Percentiles rank a stretch among this genome's conserved stretches.
phyloP scores from a whole-genome alignment of 345 rosid genomes.

The Eucalyptus pauciflora region DNA sequence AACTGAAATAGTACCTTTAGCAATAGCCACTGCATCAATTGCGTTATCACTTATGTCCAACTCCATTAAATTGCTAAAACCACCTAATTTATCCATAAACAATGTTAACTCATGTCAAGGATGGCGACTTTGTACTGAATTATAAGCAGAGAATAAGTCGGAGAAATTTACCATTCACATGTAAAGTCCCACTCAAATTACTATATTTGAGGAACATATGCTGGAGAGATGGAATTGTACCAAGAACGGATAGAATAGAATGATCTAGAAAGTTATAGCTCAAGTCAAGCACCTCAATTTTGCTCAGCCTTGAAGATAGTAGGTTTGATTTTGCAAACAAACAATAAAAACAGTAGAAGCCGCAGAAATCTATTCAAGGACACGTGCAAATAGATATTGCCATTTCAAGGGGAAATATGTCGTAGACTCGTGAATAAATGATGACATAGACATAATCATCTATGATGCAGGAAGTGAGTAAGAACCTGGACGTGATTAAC shows the following conservation, averaged over 20 bases:
- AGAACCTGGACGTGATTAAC: not conserved
- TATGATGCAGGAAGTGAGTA: not conserved
- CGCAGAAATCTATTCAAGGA: not conserved
- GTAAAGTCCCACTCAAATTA: no score
- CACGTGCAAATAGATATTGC: not conserved
- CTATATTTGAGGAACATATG: fast-evolving
- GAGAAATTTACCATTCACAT: not conserved
- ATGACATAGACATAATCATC: not conserved
- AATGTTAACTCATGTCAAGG: no score
- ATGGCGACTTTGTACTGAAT: no score
- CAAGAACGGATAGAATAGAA: not conserved
- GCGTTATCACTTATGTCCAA: not conserved
- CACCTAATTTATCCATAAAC: not conserved
- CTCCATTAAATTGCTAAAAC: not conserved
- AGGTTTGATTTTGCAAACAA: not conserved
- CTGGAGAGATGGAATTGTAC: not conserved
- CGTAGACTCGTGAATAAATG: not conserved
- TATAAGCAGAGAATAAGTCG: no score
- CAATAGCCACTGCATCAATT: not conserved
- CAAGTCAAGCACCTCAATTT: not conserved
- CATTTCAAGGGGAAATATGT: not conserved
- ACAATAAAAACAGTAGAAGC: not conserved
- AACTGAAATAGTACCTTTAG: not conserved
- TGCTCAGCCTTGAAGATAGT: not conserved
- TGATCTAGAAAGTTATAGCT: not conserved